Evolutionary conservation across 352 stramenopile species (phyloP).

Genomic region (Phytopythium delawarense): DNA sequence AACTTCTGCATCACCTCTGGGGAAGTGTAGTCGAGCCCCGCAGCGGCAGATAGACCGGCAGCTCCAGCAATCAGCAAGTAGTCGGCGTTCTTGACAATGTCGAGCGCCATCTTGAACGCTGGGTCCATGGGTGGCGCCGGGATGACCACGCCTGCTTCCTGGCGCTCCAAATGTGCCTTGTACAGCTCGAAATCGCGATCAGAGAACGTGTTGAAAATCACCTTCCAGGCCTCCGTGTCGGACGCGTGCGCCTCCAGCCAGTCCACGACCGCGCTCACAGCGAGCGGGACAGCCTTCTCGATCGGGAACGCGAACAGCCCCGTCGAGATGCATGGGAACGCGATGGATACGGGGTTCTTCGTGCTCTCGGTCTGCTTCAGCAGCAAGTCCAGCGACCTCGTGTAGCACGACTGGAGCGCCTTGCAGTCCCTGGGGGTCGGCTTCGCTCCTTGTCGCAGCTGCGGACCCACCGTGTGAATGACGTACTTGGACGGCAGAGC

Average conservation of each 20-base stretch:
- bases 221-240: slow-evolving; percentile 28
- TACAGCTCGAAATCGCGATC: slow-evolving; percentile 57
- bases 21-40: slow-evolving; percentile 73
- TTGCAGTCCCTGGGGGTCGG: slow-evolving; percentile 20
- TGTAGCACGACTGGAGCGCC: slow-evolving; percentile 47
- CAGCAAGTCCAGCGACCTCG: slow-evolving; percentile 37
- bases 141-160: slow-evolving; percentile 12
- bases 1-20: slow-evolving; percentile 56
- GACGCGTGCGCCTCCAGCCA: slow-evolving; percentile 43
- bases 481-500: slow-evolving; percentile 44
- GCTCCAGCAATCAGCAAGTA: slow-evolving; percentile 57
- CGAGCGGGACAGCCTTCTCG: slow-evolving; percentile 41
- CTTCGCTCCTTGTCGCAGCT: slow-evolving; percentile 27
- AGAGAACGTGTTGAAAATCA: slow-evolving; percentile 75
- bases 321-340: slow-evolving; percentile 67
- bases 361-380: slow-evolving; percentile 17
- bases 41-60: slow-evolving; percentile 60
- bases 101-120: slow-evolving; percentile 20
- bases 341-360: slow-evolving; percentile 24
- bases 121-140: slow-evolving; percentile 21
- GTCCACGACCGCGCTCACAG: slow-evolving; percentile 34
- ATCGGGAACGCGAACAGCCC: slow-evolving; percentile 65
- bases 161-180: slow-evolving; percentile 20
- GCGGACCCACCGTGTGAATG: slow-evolving; percentile 59
- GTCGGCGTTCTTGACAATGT: slow-evolving; percentile 45